Base-by-base conservation (phyloP, 495 filamentous ascomycete genomes). In the Evernia prunastri region DNA sequence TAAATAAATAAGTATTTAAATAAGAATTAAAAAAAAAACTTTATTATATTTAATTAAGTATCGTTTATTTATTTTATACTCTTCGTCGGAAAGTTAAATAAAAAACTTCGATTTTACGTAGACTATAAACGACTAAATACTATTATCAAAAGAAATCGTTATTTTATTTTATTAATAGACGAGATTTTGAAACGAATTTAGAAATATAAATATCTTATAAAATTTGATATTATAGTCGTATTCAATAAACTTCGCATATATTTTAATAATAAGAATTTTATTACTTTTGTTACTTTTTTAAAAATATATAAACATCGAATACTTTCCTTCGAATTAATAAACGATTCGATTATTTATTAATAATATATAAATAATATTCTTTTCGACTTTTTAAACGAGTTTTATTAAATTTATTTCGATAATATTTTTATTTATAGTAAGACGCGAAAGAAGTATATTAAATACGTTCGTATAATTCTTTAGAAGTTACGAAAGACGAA, bases 81-180 rank as follows among this genome's bases (percentile, higher is more conserved):
- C n/a, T n/a, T n/a, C n/a, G n/a, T 12, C 11, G 11, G 15, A 13
- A 40, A 40, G 39, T 12, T 2, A 13, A 40, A 9, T 12, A n/a
- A n/a, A n/a, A n/a, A n/a, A n/a, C n/a, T n/a, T n/a, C n/a, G n/a
- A n/a, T n/a, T n/a, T n/a, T n/a, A n/a, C n/a, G n/a, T n/a, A n/a
- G n/a, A n/a, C n/a, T n/a, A n/a, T n/a, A n/a, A n/a, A n/a, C n/a
- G n/a, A n/a, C n/a, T n/a, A n/a, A n/a, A n/a, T n/a, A n/a, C 35
- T 36, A 40, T 40, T 3, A 57, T 15, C 54, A 56, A 33, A 5
- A 80, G 79, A 62, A 74, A 85, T 42, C 37, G 67, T 1, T 80
- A 82, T 56, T 74, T 76, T 0, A 49, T 84, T 0, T 78, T 77
- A 0, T 56, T 81, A 15, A 80, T 82, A 29, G 53, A 78, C n/a